These are phyloP conservation scores for Brasenia schreberi DNA, from an alignment of 164 flowering plant genomes.

Conservation along the genomic window DNA sequence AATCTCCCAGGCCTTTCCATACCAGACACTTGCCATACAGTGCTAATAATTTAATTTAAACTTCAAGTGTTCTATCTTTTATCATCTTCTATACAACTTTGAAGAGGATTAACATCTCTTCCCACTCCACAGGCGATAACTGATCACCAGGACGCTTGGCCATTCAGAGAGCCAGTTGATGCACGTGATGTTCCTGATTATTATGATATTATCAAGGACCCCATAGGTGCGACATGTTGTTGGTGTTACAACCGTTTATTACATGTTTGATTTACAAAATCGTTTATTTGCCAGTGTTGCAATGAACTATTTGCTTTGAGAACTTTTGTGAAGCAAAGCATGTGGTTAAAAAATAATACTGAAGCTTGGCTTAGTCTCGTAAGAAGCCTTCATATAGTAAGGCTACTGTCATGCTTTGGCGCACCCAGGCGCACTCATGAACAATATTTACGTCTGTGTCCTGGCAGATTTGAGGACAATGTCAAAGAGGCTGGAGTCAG, in stretches of 20 bases:
- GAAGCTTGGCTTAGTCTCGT: no score
- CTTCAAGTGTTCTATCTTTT: no score
- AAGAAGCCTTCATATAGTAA: no score
- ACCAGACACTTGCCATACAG: background rate
- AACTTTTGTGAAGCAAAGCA: no score
- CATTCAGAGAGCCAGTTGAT: conserved; percentile 96
- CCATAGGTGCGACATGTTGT: conserved; percentile 54
- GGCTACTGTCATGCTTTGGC: no score
- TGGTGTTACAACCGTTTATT: background rate
- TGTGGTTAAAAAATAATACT: no score
- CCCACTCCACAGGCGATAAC: conserved; percentile 45
- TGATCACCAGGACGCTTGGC: conserved; percentile 98
- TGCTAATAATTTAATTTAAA: background rate
- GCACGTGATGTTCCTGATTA: conserved; percentile 90
- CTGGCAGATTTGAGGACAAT: conserved; percentile 83
- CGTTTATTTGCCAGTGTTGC: no score
- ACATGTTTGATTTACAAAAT: background rate
- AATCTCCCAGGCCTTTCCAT: background rate
- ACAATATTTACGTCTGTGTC: no score
- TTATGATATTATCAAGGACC: conserved; percentile 86
- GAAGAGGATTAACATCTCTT: background rate
- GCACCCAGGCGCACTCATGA: no score
- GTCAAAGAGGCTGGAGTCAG: conserved; percentile 90
- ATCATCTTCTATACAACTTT: background rate
- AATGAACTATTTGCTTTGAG: no score